Base-by-base conservation (phyloP, 2,329 filamentous ascomycete species). In the Epichloe elymi region DNA sequence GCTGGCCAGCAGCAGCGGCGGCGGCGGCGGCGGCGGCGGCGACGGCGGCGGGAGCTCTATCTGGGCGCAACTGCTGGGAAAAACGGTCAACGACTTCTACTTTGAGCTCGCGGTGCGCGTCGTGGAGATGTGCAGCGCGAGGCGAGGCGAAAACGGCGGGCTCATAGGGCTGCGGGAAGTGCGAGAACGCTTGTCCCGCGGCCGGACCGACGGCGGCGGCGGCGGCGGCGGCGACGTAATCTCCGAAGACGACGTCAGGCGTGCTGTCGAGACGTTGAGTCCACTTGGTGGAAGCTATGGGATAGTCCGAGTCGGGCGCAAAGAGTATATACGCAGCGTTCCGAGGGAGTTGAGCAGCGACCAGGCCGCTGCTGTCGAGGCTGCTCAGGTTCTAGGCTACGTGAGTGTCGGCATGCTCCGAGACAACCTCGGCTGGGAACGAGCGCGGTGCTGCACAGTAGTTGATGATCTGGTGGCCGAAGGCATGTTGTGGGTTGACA, bases 11-110 rank as follows among this genome's bases (percentile, higher is more conserved):
- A 70, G 65, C 66, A 62, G 60, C 46, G 57, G 57, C 30, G 43
- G 53, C 46, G 53, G 53, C 26, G 23, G 48, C 23, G 67, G 67
- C 42, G 71, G 69, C 5, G 19, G 12, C 40, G 12, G 41, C 14
- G n/a, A n/a, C n/a, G n/a, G n/a, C n/a, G 67, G 67, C 41, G 71
- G 68, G 45, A 70, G 80, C 17, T 93, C 85, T 53, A 82, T 96
- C 53, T 97, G 93, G 91, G 86, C 88, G 8, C 90, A 96, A 71
- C 80, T 97, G 55, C 76, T 97, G 19, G 93, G 93, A 33, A 81
- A 86, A 53, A 89, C 83, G 60, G 90, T 98, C 59, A 95, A 96
- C 65, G 93, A 98, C 67, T 98, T 98, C 65, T 98, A 97, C 71
- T 97, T 97, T 67, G 91, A 95, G 72, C 80, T 98, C 44, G 93